A percentile compares a stretch with the other conserved stretches of the same genome.
These are phyloP conservation scores for Pythium monospermum DNA, from an alignment of 352 stramenopile species.

Conservation along the genomic window DNA sequence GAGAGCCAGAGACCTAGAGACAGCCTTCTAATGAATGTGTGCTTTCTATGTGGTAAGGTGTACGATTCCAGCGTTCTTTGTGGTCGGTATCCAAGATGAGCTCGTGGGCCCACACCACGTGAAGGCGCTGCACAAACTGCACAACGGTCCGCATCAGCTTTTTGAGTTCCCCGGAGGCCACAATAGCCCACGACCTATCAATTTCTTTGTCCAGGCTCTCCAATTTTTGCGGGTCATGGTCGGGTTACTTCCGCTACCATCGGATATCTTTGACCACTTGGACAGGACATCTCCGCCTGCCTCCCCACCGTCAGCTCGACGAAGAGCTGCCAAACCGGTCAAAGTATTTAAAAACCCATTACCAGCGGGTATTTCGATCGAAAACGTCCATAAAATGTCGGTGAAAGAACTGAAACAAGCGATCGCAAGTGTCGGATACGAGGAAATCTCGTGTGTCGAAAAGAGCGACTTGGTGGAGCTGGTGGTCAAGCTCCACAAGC, in stretches of 20 bases:
- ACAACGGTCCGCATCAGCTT: slow-evolving; percentile 76
- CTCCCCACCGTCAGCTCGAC: slow-evolving; percentile 19
- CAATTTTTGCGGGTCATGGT: slow-evolving; percentile 82
- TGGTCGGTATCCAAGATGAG: slow-evolving; percentile 71
- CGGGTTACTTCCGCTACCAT: slow-evolving; percentile 54
- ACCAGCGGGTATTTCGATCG: slow-evolving; percentile 39
- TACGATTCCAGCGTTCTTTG: slow-evolving; percentile 70
- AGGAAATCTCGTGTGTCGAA: slow-evolving; percentile 70
- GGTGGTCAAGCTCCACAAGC: slow-evolving; percentile 72
- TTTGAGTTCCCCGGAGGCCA: slow-evolving; percentile 78
- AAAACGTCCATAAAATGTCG: slow-evolving; percentile 63
- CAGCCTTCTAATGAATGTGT: neutral
- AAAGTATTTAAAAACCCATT: slow-evolving; percentile 73
- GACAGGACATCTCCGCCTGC: slow-evolving; percentile 12
- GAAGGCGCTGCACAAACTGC: slow-evolving; percentile 59
- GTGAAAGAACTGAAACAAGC: slow-evolving; percentile 78
- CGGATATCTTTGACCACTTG: slow-evolving; percentile 48
- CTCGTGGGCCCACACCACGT: slow-evolving; percentile 74
- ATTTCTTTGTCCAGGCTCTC: slow-evolving; percentile 75
- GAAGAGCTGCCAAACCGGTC: slow-evolving; percentile 20
- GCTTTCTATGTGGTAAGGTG: slow-evolving; percentile 22
- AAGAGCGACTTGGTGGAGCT: slow-evolving; percentile 80
- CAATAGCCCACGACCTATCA: slow-evolving; percentile 69
- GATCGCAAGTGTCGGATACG: slow-evolving; percentile 64
- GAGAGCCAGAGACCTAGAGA: neutral